Evolutionary conservation across 768 basidiomycete genomes (phyloP).

Genomic region (Termitomyces sp.): DNA sequence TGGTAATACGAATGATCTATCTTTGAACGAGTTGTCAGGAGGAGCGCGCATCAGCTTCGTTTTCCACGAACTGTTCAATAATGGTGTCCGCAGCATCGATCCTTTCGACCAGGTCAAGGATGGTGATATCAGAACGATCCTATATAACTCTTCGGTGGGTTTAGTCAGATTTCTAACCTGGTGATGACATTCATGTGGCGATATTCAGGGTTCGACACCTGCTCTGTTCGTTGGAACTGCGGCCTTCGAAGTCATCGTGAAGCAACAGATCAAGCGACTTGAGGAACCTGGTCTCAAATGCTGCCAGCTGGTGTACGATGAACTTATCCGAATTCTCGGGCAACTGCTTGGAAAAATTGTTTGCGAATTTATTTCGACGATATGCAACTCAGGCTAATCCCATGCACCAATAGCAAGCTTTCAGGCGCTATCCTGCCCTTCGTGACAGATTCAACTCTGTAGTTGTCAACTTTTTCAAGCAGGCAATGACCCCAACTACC

Average conservation of each 20-base stretch:
- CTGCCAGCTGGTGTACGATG: slow-evolving; percentile 94
- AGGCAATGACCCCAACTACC: slow-evolving; percentile 87
- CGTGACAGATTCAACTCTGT: slow-evolving; percentile 94
- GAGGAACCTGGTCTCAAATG: slow-evolving; percentile 95
- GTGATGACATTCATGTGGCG: not conserved
- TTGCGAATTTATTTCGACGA: not conserved
- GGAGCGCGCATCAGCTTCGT: slow-evolving; percentile 99
- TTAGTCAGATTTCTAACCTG: not conserved
- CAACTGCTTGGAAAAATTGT: slow-evolving; percentile 91
- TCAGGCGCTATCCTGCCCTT: slow-evolving; percentile 95
- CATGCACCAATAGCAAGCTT: slow-evolving; percentile 66
- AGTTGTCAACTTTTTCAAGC: slow-evolving; percentile 97
- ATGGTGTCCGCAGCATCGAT: slow-evolving; percentile 92
- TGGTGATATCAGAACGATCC: slow-evolving; percentile 90
- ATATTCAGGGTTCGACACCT: slow-evolving; percentile 82
- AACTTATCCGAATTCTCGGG: slow-evolving; percentile 92
- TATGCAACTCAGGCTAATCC: not conserved
- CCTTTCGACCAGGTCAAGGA: slow-evolving; percentile 99
- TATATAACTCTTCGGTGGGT: slow-evolving; percentile 96
- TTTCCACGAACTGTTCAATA: slow-evolving; percentile 98
- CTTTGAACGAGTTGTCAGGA: slow-evolving; percentile 94
- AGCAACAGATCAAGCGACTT: slow-evolving; percentile 96
- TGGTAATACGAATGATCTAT: slow-evolving; percentile 94
- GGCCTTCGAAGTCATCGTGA: slow-evolving; percentile 98
- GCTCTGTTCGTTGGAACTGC: slow-evolving; percentile 95